Evolutionary conservation across 1,139 yeast species (phyloP).

Genomic region (Diutina catenulata): DNA sequence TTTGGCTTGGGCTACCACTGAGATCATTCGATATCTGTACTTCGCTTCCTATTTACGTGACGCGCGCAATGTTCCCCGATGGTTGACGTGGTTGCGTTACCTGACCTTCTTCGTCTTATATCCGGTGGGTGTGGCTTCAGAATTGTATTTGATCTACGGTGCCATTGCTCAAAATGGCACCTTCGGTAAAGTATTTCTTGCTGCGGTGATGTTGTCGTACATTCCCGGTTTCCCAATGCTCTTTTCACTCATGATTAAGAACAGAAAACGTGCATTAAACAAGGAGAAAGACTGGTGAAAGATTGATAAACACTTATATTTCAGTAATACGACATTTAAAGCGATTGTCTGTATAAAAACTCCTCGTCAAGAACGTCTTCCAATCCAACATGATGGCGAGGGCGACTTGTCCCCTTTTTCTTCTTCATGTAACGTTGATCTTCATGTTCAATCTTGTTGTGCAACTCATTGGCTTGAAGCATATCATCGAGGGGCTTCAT

Average conservation of each 20-base stretch:
- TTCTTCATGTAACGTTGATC: neutral
- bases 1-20: conserved; percentile 86
- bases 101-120: conserved; percentile 72
- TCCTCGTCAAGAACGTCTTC: conserved; percentile 4
- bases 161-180: conserved; percentile 37
- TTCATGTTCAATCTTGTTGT: neutral
- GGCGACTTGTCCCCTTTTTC: neutral
- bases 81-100: conserved; percentile 68
- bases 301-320: too few relatives aligned
- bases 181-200: conserved; percentile 42
- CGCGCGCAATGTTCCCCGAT: conserved; percentile 45
- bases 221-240: conserved; percentile 81
- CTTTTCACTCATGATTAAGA: conserved; percentile 81
- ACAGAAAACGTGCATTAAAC: conserved; percentile 60
- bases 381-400: neutral
- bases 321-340: too few relatives aligned
- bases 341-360: neutral
- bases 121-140: conserved; percentile 87
- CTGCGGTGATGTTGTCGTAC: conserved; percentile 50
- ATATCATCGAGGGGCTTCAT: conserved; percentile 4
- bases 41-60: conserved; percentile 59
- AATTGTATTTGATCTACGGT: conserved; percentile 55
- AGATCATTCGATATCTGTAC: conserved; percentile 76
- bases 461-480: neutral
- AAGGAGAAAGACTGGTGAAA: conserved; percentile 5